These are phyloP conservation scores for Ogataea allantospora DNA, from an alignment of 805 yeast genomes.

Conservation along the genomic window DNA sequence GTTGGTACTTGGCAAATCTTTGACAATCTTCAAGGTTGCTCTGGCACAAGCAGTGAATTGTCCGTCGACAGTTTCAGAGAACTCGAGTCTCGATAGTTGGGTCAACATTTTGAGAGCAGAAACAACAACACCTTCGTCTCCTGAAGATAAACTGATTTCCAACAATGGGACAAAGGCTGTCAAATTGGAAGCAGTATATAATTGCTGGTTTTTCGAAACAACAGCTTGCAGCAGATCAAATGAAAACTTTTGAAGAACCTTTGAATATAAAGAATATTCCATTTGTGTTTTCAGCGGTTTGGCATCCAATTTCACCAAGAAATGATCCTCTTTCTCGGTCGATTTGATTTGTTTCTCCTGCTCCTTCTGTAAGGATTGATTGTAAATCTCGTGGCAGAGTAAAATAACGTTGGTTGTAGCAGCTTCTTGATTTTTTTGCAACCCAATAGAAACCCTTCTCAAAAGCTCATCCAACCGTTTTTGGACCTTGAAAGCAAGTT, in stretches of 20 bases:
- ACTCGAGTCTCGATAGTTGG: constrained; percentile 58
- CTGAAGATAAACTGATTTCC: constrained; percentile 57
- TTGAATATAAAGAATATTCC: constrained; percentile 55
- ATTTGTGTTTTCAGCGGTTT: constrained; percentile 51
- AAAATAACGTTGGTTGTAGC: constrained; percentile 57
- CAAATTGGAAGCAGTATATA: constrained; percentile 59
- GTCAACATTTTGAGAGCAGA: constrained; percentile 65
- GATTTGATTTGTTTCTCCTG: constrained; percentile 18
- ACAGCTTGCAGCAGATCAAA: constrained; percentile 75
- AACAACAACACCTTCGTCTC: constrained; percentile 73
- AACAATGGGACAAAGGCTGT: constrained; percentile 75
- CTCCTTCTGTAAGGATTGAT: constrained; percentile 42
- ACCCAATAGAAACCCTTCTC: constrained; percentile 74
- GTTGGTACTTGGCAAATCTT: constrained; percentile 74
- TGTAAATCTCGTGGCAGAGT: constrained; percentile 71
- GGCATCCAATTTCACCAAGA: constrained; percentile 69
- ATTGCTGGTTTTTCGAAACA: constrained; percentile 56
- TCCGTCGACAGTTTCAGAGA: constrained; percentile 49
- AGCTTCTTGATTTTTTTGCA: constrained; percentile 65
- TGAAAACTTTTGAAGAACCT: constrained; percentile 69
- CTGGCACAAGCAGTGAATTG: constrained; percentile 61
- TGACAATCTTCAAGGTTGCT: constrained; percentile 58
- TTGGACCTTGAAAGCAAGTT: constrained; percentile 65
- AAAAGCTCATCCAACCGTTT: constrained; percentile 76
- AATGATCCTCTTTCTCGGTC: constrained; percentile 48